Conservation (phyloP, 1,284 basidiomycete species). For the Peniophora sp. region DNA sequence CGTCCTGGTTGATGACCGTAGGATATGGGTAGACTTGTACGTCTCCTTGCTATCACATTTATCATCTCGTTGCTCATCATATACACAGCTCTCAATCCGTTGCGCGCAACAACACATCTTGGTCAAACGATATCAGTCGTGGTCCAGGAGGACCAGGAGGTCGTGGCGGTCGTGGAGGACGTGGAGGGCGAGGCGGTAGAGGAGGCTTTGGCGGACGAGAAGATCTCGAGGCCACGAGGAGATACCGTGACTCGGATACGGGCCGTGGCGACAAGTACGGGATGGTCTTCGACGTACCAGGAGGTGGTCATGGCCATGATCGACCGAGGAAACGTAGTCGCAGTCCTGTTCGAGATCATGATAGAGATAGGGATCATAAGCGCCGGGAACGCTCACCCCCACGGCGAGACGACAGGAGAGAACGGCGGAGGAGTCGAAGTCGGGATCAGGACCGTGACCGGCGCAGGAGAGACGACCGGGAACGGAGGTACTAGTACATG, state of each 20-base stretch:
- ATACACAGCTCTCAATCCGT: slow-evolving; percentile 81
- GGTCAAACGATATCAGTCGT: slow-evolving; percentile 67
- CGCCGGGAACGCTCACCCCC: slow-evolving; percentile 9
- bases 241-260: slow-evolving; percentile 46
- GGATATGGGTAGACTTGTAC: slow-evolving; percentile 98
- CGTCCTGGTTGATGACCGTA: slow-evolving; percentile 94
- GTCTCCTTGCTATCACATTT: slow-evolving; percentile 16
- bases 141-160: slow-evolving; percentile 34
- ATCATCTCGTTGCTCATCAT: slow-evolving; percentile 11
- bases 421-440: slow-evolving; percentile 9
- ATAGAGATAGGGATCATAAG: slow-evolving; percentile 8
- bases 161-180: slow-evolving; percentile 18
- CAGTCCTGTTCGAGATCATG: slow-evolving; percentile 5
- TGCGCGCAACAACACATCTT: slow-evolving; percentile 57
- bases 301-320: slow-evolving; percentile 14
- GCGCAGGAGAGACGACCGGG: slow-evolving; percentile 14
- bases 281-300: slow-evolving; percentile 68
- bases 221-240: slow-evolving; percentile 61
- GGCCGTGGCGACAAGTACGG: slow-evolving; percentile 37
- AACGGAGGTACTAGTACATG: slow-evolving; percentile 13
- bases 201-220: slow-evolving; percentile 60
- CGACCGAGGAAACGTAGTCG: slow-evolving; percentile 14
- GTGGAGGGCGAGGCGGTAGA: slow-evolving; percentile 7
- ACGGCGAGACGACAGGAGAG: background rate
- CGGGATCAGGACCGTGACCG: slow-evolving; percentile 13